phyloP scores from a whole-genome alignment of 768 basidiomycete genomes.

The Grammothele lineata region DNA sequence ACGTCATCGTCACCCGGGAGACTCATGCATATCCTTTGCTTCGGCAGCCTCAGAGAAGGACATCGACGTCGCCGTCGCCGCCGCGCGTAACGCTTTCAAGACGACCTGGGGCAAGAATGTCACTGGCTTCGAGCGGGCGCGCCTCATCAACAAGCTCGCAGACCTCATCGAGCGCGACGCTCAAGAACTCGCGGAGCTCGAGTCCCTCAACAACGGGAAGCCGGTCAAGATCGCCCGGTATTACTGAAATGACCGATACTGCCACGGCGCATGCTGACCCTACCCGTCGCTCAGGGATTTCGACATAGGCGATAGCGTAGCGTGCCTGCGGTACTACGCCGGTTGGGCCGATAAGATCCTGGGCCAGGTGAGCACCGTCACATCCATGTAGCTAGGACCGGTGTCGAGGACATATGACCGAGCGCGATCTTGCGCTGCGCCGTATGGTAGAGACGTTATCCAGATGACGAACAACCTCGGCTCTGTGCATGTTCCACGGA shows the following conservation, averaged over 20 bases:
- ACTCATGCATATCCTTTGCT: neutral
- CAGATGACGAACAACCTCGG: too few relatives aligned
- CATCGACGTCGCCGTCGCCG: slow-evolving; percentile 78
- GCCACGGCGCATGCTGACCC: too few relatives aligned
- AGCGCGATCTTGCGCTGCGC: too few relatives aligned
- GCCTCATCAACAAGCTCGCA: slow-evolving; percentile 79
- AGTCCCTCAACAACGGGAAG: slow-evolving; percentile 89
- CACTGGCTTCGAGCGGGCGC: slow-evolving; percentile 77
- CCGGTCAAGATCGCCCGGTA: slow-evolving; percentile 61
- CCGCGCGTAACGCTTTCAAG: slow-evolving; percentile 78
- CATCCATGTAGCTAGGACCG: neutral
- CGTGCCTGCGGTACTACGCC: slow-evolving; percentile 86
- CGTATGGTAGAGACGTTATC: too few relatives aligned
- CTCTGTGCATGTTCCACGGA: too few relatives aligned
- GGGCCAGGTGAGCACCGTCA: slow-evolving; percentile 64
- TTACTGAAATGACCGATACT: too few relatives aligned
- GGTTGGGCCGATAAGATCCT: slow-evolving; percentile 95
- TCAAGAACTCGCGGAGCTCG: slow-evolving; percentile 78
- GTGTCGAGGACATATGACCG: too few relatives aligned
- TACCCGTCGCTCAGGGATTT: slow-evolving; percentile 50
- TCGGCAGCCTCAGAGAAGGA: slow-evolving; percentile 56
- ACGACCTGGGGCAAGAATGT: slow-evolving; percentile 89
- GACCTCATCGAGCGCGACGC: slow-evolving; percentile 86
- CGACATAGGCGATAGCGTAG: slow-evolving; percentile 75
- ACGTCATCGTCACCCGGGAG: too few relatives aligned